phyloP scores from a whole-genome alignment of 23 red algal species.

The Gracilariopsis chorda region DNA sequence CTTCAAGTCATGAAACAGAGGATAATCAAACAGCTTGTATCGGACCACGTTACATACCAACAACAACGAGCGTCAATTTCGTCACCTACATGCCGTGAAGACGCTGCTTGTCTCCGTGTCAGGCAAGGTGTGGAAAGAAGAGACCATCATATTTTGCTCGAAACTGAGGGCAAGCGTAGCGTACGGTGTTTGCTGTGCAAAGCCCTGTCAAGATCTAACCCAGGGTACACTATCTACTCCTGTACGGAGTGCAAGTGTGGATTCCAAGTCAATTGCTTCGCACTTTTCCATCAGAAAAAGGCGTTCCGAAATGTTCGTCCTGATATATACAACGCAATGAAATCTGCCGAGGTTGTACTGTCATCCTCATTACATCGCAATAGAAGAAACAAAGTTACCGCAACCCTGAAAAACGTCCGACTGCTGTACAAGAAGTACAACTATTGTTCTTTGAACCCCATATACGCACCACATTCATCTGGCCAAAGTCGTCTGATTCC shows the following conservation, averaged over 20 bases:
- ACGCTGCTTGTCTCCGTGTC: not conserved
- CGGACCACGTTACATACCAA: not conserved
- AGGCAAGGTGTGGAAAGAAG: no score
- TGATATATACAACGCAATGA: not conserved
- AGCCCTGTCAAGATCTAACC: not conserved
- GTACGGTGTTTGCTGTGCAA: not conserved
- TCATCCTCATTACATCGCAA: not conserved
- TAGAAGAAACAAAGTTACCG: not conserved
- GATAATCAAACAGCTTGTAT: not conserved
- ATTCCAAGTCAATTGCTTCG: conserved; percentile 10
- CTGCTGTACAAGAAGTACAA: not conserved
- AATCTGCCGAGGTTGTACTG: not conserved
- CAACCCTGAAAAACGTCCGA: not conserved
- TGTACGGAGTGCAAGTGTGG: not conserved
- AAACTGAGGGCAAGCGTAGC: not conserved
- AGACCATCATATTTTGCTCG: not conserved
- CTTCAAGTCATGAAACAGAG: not conserved
- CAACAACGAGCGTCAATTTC: not conserved
- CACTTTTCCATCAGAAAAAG: not conserved
- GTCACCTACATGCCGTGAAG: not conserved
- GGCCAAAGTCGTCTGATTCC: not conserved
- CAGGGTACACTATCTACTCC: not conserved
- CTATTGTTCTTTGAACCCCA: not conserved
- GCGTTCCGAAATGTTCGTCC: not conserved
- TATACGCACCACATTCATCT: not conserved